Percentiles rank a stretch among this genome's conserved stretches.
Evolutionary conservation across 2,329 filamentous ascomycete genomes (phyloP).

Genomic region (Aspergillus amoenus): DNA sequence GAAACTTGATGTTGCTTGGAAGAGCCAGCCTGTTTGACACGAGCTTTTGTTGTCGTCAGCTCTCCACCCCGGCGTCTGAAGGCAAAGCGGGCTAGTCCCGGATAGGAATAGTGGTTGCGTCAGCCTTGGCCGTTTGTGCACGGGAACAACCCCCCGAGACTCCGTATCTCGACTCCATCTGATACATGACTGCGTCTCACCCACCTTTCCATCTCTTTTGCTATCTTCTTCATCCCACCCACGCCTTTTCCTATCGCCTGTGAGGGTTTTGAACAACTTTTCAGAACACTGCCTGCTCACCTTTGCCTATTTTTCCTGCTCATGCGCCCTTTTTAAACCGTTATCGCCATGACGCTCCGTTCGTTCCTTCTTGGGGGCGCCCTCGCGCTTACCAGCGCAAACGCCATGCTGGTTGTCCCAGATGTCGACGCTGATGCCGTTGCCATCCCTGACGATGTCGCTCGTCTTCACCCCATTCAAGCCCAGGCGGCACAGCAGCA

Average conservation of each 20-base stretch:
- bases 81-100: background rate
- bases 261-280: background rate
- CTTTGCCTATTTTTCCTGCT: slow-evolving; percentile 6
- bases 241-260: background rate
- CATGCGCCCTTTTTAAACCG: slow-evolving; percentile 12
- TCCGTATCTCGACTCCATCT: background rate
- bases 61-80: background rate
- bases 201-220: background rate
- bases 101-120: background rate
- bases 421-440: slow-evolving; percentile 30
- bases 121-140: slow-evolving; percentile 2
- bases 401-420: slow-evolving; percentile 40
- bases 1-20: background rate
- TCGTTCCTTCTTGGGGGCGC: slow-evolving; percentile 36
- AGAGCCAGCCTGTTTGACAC: background rate
- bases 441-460: slow-evolving; percentile 23
- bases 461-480: slow-evolving; percentile 26
- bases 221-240: slow-evolving; percentile 4
- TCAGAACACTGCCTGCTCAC: background rate
- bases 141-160: background rate
- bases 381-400: slow-evolving; percentile 34
- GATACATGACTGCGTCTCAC: background rate
- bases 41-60: slow-evolving; percentile 4
- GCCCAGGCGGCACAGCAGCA: slow-evolving; percentile 26
- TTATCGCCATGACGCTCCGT: slow-evolving; percentile 34